Evolutionary conservation across 352 stramenopile genomes (phyloP).

Genomic region (Globisporangium emineosum): DNA sequence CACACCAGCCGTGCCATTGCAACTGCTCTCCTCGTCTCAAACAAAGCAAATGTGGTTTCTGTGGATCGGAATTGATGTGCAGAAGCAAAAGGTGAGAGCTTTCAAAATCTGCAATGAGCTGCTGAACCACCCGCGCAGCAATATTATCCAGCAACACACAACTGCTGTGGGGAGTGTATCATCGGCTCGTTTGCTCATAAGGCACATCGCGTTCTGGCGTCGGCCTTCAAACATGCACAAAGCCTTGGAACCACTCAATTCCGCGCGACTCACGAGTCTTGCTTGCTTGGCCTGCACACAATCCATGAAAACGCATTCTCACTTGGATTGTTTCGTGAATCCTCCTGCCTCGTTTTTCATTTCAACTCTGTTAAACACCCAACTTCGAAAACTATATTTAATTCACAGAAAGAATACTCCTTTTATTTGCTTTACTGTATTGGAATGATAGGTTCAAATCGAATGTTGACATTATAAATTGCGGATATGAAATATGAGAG

Average conservation of each 20-base stretch:
- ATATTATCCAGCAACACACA: not conserved
- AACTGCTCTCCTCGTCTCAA: not conserved
- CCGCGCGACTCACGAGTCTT: not conserved
- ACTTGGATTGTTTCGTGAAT: not conserved
- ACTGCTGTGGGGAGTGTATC: no score
- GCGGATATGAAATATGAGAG: not conserved
- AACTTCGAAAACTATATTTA: no score
- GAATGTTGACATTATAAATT: not conserved
- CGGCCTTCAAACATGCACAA: not conserved
- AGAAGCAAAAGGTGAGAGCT: not conserved
- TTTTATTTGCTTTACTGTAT: no score
- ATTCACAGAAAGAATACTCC: no score
- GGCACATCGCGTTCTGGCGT: not conserved
- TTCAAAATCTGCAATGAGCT: not conserved
- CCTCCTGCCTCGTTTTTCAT: not conserved
- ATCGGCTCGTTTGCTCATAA: no score
- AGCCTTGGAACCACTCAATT: not conserved
- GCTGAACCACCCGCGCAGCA: not conserved
- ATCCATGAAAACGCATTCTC: slow-evolving; percentile 9
- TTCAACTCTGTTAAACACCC: not conserved
- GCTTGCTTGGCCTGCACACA: not conserved
- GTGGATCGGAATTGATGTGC: not conserved
- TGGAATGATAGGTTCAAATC: no score
- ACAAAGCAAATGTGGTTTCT: no score
- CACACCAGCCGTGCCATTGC: no score